These are phyloP conservation scores for Lotmaria passim DNA, from an alignment of 208 protist genomes.

Conservation along the genomic window DNA sequence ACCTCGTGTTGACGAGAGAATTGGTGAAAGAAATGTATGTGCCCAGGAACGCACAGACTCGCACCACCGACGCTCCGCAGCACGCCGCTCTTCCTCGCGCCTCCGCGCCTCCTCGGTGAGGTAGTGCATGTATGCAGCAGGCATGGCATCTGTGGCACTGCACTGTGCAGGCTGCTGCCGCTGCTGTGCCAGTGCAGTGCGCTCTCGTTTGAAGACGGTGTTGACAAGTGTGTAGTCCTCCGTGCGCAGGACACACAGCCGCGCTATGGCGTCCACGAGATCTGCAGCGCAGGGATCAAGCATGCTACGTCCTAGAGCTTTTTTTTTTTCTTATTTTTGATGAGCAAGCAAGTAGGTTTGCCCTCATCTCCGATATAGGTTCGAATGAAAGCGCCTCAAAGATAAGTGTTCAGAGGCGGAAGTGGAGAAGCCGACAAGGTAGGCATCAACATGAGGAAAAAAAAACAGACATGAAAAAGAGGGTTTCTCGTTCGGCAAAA, in stretches of 20 bases:
- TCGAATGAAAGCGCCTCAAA: too few species aligned
- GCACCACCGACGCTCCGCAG: constrained; percentile 30
- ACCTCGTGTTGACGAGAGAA: background rate
- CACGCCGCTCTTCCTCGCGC: constrained; percentile 39
- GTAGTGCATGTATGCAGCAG: constrained; percentile 34
- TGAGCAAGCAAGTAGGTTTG: too few species aligned
- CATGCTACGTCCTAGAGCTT: too few species aligned
- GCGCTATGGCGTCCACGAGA: constrained; percentile 45
- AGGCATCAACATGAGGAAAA: too few species aligned
- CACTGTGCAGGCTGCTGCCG: background rate
- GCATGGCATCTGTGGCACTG: background rate
- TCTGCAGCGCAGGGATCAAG: constrained; percentile 38
- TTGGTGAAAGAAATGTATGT: background rate
- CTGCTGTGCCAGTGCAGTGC: background rate
- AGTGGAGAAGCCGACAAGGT: too few species aligned
- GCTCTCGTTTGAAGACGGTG: constrained; percentile 30
- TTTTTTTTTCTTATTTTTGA: too few species aligned
- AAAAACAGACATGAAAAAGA: too few species aligned
- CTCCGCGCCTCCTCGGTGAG: constrained; percentile 38
- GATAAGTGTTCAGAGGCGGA: too few species aligned
- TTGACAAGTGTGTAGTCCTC: constrained; percentile 52
- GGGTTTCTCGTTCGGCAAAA: too few species aligned
- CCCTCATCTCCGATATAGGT: too few species aligned
- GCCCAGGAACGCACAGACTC: constrained; percentile 38
- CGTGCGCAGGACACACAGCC: constrained; percentile 50